Base-by-base conservation (phyloP, 2,329 filamentous ascomycete genomes). In the Pestalotiopsis sp. region DNA sequence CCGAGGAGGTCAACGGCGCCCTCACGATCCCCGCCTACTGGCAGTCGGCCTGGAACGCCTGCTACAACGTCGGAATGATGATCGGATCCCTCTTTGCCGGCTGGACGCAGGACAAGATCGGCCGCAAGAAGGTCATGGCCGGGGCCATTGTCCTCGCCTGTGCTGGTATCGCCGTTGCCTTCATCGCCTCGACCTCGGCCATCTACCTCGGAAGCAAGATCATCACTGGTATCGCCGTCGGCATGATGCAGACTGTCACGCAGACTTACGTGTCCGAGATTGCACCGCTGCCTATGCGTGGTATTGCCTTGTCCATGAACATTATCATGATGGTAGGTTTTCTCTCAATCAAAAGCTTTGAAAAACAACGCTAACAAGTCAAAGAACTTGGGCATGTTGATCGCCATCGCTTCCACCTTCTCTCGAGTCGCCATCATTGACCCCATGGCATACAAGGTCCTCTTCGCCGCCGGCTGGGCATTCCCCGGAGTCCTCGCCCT, bases 31-130 rank as follows among this genome's bases (percentile, higher is more conserved):
- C 72, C 7, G 72, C 72, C 62, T 68, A 70, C 58, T 74, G 72
- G 72, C 71, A 74, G 40, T 71, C 71, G 13, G 67, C 68, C 35
- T 74, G 72, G 72, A 74, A 69, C 64, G 71, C 71, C 14, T 67
- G 65, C 56, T 71, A 70, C 64, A 71, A 73, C 57, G 66, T 70
- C 22, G 69, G 68, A 66, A 73, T 68, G 64, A 68, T 71, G 65
- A 35, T 73, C 6, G 72, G 72, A n/a, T 69, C 70, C 3, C 55
- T 70, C 9, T 26, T 56, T 9, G 68, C 70, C 10, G 72, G 72
- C 39, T 71, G 68, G 40, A 30, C 69, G 13, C 69, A 71, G 20
- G 72, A 74, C 52, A 66, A 65, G 66, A 57, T 71, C 56, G 72
- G 72, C 17, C 72, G 72, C 11, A 68, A 69, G 6, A 55, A 67